phyloP scores from a whole-genome alignment of 2,329 filamentous ascomycete genomes.

The Huntiella savannae region DNA sequence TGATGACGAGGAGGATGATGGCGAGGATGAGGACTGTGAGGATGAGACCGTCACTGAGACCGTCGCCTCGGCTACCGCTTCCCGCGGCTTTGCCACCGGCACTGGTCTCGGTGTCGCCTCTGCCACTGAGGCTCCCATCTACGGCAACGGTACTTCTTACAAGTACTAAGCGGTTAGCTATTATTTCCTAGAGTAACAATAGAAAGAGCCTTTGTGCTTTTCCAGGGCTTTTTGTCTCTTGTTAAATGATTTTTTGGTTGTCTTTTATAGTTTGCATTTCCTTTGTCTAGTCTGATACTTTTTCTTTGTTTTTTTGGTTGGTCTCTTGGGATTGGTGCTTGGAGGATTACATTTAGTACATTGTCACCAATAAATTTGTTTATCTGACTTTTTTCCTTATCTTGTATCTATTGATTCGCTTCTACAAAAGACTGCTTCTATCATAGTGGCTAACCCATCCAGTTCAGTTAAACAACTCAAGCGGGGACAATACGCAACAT shows the following conservation, averaged over 20 bases:
- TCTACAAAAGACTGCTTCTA: no score
- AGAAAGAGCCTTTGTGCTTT: neutral
- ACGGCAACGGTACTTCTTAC: constrained; percentile 19
- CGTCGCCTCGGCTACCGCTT: constrained; percentile 15
- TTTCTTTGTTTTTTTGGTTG: neutral
- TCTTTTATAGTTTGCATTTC: constrained; percentile 1
- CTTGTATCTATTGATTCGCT: no score
- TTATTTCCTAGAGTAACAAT: neutral
- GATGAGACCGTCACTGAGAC: constrained; percentile 9
- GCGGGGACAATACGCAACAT: no score
- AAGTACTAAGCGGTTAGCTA: neutral
- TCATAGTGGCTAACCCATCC: no score
- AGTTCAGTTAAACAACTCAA: no score
- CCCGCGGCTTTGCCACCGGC: constrained; percentile 18
- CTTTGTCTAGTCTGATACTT: neutral
- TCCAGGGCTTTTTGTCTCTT: neutral
- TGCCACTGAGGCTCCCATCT: constrained; percentile 21
- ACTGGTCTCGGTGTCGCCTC: constrained; percentile 14
- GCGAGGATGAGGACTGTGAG: constrained; percentile 8
- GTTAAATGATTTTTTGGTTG: neutral
- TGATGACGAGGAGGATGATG: constrained; percentile 11
- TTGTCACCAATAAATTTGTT: neutral
- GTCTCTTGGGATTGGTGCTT: neutral
- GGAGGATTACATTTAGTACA: no score
- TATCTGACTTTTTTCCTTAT: neutral